Evolutionary conservation across 257 asterid species (phyloP), one percentile per base, ranked within the genome.

Genomic region (Solanum sejunctum): DNA sequence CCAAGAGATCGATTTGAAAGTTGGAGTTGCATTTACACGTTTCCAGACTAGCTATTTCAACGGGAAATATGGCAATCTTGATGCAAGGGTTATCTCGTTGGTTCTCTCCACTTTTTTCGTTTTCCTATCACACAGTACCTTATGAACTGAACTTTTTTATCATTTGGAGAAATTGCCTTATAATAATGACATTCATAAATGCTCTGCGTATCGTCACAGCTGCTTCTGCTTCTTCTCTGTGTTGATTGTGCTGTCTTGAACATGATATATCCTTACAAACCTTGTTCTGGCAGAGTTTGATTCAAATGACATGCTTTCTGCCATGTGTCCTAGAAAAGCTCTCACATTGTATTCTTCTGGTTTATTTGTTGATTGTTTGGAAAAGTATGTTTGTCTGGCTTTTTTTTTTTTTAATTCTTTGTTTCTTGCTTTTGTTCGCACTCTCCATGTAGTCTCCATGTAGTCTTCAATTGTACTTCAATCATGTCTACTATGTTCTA

Each of bases 11-110:
- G 98, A 95, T 92, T 91, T 95, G 93, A 95, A 95, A 94, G 98
- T 95, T 88, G 98, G 98, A 88, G 98, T 95, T 86, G 93, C 98
- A 88, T 95, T 95, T 90, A 95, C 98, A 67, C 90, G 98, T 83
- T 95, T 93, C 85, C 98, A 95, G 87, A 95, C 98, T 16, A 88
- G 96, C 89, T 95, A 90, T 91, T 95, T 95, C 93, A 94, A 93
- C 80, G 98, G 98, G 69, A 95, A 95, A 93, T 95, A 95, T 86
- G 98, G 98, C 86, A 95, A 95, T 94, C 98, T 95, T 86, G 98
- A 95, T 89, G 89, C 98, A 86, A 92, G 98, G 89, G 98, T 95
- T 85, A 94, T 95, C 91, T 95, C 98, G 98, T 94, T 15, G 90
- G 94, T 93, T 86, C 88, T 90, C 85, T 91, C 81, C 57, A 51